Evolutionary conservation across 2,329 filamentous ascomycete genomes (phyloP).

Genomic region (Colletotrichum navitas): DNA sequence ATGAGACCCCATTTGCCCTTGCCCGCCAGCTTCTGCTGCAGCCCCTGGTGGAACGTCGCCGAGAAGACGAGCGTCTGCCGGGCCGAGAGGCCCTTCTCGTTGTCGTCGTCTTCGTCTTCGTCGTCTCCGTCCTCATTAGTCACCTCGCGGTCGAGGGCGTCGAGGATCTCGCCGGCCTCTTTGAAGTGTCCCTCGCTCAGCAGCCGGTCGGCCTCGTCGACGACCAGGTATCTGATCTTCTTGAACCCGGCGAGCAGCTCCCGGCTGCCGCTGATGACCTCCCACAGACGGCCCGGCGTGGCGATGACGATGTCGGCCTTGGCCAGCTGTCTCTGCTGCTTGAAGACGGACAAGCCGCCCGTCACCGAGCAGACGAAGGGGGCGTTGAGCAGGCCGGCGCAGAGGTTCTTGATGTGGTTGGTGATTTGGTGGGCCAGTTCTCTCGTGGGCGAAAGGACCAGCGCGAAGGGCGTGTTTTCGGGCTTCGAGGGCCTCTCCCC

Average conservation of each 20-base stretch:
- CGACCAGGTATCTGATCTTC: slow-evolving; percentile 82
- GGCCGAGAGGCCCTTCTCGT: slow-evolving; percentile 58
- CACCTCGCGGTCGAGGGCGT: slow-evolving; percentile 79
- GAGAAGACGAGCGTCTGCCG: slow-evolving; percentile 96
- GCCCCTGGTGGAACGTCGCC: slow-evolving; percentile 90
- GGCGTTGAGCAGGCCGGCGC: slow-evolving; percentile 68
- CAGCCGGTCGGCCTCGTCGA: slow-evolving; percentile 94
- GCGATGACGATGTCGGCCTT: slow-evolving; percentile 93
- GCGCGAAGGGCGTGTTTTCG: slow-evolving; percentile 70
- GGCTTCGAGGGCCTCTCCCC: slow-evolving; percentile 47
- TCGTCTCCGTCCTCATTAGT: too few species aligned
- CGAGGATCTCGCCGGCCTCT: slow-evolving; percentile 89
- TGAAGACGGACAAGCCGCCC: slow-evolving; percentile 92
- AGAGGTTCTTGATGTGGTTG: slow-evolving; percentile 83
- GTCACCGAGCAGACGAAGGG: slow-evolving; percentile 90
- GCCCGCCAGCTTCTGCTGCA: slow-evolving; percentile 91
- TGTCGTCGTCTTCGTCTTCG: slow-evolving; percentile 56
- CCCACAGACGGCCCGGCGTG: slow-evolving; percentile 94
- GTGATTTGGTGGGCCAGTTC: slow-evolving; percentile 94
- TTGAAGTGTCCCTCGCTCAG: slow-evolving; percentile 96
- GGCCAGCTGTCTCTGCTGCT: slow-evolving; percentile 87
- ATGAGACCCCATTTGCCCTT: slow-evolving; percentile 71
- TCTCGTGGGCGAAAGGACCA: slow-evolving; percentile 91
- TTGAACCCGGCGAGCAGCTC: slow-evolving; percentile 79
- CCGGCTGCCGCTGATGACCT: slow-evolving; percentile 83